phyloP scores from a whole-genome alignment of 2,329 filamentous ascomycete genomes.

The Parastagonospora nodorum region DNA sequence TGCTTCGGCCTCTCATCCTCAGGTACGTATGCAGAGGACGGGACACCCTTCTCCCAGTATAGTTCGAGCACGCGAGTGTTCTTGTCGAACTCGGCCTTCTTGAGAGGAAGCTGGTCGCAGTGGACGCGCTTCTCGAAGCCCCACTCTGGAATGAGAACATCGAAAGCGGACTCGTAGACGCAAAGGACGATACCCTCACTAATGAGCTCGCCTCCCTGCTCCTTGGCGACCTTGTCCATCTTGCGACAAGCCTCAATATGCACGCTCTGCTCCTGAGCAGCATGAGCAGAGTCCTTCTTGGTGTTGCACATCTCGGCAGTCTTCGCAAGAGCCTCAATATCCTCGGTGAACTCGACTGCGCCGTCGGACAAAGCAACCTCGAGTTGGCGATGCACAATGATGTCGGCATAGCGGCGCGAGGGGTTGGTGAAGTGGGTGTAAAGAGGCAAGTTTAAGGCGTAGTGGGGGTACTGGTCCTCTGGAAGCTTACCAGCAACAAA shows the following conservation, averaged over 20 bases:
- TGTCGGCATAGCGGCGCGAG: conserved; percentile 90
- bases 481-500: conserved; percentile 80
- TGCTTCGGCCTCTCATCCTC: conserved; percentile 95
- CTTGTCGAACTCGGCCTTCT: conserved; percentile 99
- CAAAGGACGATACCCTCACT: conserved; percentile 95
- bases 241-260: conserved; percentile 96
- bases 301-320: conserved; percentile 95
- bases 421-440: conserved; percentile 99
- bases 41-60: conserved; percentile 99
- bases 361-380: conserved; percentile 84
- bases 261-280: conserved; percentile 96
- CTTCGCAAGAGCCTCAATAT: conserved; percentile 86
- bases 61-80: conserved; percentile 92
- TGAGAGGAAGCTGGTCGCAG: conserved; percentile 94
- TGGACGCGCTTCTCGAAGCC: conserved; percentile 99
- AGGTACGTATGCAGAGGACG: conserved; percentile 92
- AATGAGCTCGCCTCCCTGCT: conserved; percentile 87
- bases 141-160: conserved; percentile 96
- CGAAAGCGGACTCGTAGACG: conserved; percentile 98
- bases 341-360: conserved; percentile 83
- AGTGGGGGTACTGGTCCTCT: conserved; percentile 82
- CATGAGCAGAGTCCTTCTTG: conserved; percentile 98
- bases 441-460: conserved; percentile 86
- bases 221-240: conserved; percentile 90
- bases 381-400: conserved; percentile 93